phyloP scores from a whole-genome alignment of 2,329 filamentous ascomycete genomes.

The Thyridium curvatum region DNA sequence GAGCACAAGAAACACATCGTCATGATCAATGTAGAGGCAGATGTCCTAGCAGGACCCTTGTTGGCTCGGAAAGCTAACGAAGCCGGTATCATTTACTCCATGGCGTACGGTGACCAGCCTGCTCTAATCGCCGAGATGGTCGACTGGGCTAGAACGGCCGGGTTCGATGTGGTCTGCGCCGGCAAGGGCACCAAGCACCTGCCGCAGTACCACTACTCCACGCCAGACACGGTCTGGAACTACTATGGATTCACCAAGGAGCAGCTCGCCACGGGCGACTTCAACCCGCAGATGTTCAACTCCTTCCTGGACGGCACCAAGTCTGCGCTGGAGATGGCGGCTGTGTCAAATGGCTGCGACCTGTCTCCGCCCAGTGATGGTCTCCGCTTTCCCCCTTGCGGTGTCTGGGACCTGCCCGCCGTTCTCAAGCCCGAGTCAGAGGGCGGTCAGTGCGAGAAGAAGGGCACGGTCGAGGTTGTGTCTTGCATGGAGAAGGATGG shows the following conservation, averaged over 20 bases:
- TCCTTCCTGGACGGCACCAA: conserved; percentile 42
- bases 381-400: conserved; percentile 35
- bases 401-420: conserved; percentile 31
- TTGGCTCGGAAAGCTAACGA: conserved; percentile 32
- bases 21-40: conserved; percentile 39
- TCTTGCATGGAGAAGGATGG: conserved; percentile 35
- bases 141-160: conserved; percentile 35
- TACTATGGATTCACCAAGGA: conserved; percentile 38
- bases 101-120: conserved; percentile 39
- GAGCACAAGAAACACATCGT: conserved; percentile 42
- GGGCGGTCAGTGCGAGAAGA: conserved; percentile 31
- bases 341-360: conserved; percentile 37
- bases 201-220: conserved; percentile 36
- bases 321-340: conserved; percentile 38
- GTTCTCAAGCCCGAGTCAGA: conserved; percentile 31
- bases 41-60: conserved; percentile 34
- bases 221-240: conserved; percentile 38
- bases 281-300: conserved; percentile 43
- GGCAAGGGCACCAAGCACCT: conserved; percentile 40
- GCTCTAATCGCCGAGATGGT: conserved; percentile 35
- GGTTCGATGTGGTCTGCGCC: conserved; percentile 36
- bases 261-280: conserved; percentile 31
- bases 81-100: conserved; percentile 38
- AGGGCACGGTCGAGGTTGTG: conserved; percentile 37
- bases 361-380: conserved; percentile 31